A percentile compares a stretch with the other conserved stretches of the same genome.
Evolutionary conservation across 2,329 filamentous ascomycete genomes (phyloP).

Genomic region (Colletotrichum agaves): DNA sequence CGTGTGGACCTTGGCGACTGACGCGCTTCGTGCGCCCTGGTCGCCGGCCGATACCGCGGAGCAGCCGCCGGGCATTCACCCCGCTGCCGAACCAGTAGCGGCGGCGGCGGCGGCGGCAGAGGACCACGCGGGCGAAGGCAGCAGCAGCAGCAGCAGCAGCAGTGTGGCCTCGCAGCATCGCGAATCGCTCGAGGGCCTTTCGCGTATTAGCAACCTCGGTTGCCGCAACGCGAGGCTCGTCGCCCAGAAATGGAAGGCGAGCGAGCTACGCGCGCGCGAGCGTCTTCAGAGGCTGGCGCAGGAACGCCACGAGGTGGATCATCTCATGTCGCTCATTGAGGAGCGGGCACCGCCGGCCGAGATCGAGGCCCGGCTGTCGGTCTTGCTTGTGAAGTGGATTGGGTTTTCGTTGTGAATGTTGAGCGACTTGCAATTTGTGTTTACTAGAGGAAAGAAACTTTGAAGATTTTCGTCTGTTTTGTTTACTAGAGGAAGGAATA

Average conservation of each 20-base stretch:
- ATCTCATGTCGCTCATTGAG: background rate
- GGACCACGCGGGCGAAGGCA: background rate
- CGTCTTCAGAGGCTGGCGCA: background rate
- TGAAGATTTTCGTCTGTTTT: background rate
- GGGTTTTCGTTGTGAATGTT: background rate
- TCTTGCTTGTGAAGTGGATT: background rate
- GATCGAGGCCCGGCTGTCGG: background rate
- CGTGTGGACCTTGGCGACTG: constrained; percentile 1
- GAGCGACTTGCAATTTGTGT: background rate
- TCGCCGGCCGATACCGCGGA: background rate
- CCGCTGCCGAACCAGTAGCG: background rate
- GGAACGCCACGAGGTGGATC: background rate
- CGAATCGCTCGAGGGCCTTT: background rate
- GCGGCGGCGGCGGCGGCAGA: background rate
- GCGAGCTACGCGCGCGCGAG: background rate
- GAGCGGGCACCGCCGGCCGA: background rate
- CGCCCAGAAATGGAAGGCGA: background rate
- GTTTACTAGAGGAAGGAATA: background rate
- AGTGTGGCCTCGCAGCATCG: background rate
- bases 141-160: too few species aligned
- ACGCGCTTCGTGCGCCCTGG: background rate
- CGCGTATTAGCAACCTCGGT: background rate
- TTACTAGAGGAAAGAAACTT: background rate
- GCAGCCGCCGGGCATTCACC: background rate
- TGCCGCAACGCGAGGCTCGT: background rate